phyloP scores from a whole-genome alignment of 1,284 basidiomycete species.

The Trichosporon faecale region DNA sequence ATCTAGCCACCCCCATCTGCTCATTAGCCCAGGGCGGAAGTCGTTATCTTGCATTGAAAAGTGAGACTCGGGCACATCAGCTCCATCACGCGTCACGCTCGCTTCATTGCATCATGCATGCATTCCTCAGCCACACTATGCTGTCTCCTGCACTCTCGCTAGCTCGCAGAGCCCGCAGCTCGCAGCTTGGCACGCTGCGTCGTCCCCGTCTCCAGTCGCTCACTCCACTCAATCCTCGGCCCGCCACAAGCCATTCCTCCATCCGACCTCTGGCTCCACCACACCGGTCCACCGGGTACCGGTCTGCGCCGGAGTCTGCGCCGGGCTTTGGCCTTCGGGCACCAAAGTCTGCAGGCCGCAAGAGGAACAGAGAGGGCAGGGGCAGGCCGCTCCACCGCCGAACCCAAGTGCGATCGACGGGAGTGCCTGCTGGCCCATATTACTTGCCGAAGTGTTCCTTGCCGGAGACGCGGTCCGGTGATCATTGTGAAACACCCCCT shows the following conservation, averaged over 20 bases:
- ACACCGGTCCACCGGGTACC: background rate
- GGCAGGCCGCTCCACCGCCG: background rate
- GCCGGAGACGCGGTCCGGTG: background rate
- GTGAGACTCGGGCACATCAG: background rate
- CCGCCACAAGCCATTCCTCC: background rate
- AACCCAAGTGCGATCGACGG: conserved; percentile 1
- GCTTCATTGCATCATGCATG: background rate
- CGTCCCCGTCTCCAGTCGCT: background rate
- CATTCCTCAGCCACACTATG: background rate
- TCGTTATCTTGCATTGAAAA: background rate
- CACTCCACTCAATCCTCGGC: background rate
- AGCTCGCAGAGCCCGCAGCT: background rate
- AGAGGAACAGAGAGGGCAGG: background rate
- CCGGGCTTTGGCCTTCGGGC: background rate
- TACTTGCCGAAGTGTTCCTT: background rate
- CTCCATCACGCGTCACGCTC: conserved; percentile 3
- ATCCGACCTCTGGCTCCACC: background rate
- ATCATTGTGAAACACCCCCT: conserved; percentile 5
- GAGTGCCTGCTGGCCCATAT: conserved; percentile 5
- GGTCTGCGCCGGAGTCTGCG: no score
- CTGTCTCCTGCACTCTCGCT: background rate
- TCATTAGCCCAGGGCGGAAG: background rate
- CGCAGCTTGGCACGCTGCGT: background rate
- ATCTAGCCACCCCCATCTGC: background rate
- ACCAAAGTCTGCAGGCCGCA: background rate